Evolutionary conservation across 1,284 basidiomycete species (phyloP).

Genomic region (Leccinum angustisporum): DNA sequence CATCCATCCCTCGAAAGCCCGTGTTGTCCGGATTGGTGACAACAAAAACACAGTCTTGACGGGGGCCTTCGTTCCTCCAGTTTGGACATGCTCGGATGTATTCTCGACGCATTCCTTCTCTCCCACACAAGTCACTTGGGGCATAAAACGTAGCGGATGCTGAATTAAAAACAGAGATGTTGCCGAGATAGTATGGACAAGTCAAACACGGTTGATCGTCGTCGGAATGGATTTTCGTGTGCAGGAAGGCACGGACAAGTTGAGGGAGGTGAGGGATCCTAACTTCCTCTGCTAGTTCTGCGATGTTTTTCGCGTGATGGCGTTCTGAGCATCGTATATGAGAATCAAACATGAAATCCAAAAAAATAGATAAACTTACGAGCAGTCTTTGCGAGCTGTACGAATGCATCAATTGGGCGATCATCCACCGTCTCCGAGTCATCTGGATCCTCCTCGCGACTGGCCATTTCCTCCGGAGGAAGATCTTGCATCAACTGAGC

Average conservation of each 20-base stretch:
- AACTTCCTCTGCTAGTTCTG: conserved; percentile 2
- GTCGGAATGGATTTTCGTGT: conserved; percentile 23
- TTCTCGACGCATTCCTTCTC: conserved; percentile 9
- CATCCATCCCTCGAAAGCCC: background rate
- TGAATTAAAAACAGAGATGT: conserved; percentile 11
- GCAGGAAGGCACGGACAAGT: conserved; percentile 22
- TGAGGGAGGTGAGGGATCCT: background rate
- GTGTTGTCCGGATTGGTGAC: background rate
- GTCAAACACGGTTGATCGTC: background rate
- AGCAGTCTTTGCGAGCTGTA: background rate
- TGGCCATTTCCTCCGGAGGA: background rate
- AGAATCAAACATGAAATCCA: background rate
- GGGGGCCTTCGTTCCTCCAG: conserved; percentile 7
- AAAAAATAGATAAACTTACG: background rate
- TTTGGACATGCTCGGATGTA: conserved; percentile 5
- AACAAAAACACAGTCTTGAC: conserved; percentile 12
- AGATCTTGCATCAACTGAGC: background rate
- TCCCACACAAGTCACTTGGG: conserved; percentile 12
- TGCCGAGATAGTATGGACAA: background rate
- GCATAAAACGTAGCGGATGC: conserved; percentile 2
- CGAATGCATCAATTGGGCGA: background rate
- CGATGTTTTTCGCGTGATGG: background rate
- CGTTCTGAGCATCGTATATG: conserved; percentile 1
- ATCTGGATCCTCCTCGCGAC: background rate
- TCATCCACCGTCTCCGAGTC: background rate